Base-by-base conservation (phyloP, 2,329 filamentous ascomycete species). In the Penicillium sp. region DNA sequence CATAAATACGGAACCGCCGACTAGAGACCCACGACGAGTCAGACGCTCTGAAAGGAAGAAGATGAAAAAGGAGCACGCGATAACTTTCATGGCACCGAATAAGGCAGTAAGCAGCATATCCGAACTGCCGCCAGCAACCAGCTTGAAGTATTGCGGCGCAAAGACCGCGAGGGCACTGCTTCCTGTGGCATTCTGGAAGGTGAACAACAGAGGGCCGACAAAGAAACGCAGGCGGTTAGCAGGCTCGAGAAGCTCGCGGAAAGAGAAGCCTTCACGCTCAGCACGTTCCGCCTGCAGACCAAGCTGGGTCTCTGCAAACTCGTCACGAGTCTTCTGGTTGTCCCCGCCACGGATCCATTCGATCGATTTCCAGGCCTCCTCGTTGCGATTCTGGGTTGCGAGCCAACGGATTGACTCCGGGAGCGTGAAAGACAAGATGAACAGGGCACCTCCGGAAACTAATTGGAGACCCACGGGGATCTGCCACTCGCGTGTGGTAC, bases 331-430 rank as follows among this genome's bases (percentile, higher is more conserved):
- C 9, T 63, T 68, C 26, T 69, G 60, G 3, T 73, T 74, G 45
- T 73, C 70, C 49, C 74, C 73, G 3, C 73, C 79, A 10, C 80
- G 74, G 51, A 82, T 78, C 79, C 78, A 82, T 41, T 67, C 68
- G 13, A 63, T 61, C 13, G 60, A 56, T 31, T 53, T 57, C 58
- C 60, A 63, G 14, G 60, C 58, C 45, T 63, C 60, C 3, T 70
- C 73, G 71, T 77, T 8, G 76, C 78, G 56, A 24, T 56, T 52
- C 22, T 59, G 29, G 7, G 46, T 47, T 52, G 59, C 43, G 5
- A 86, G 77, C 84, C 84, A 87, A 52, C 85, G 74, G 1, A 86
- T 86, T 0, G 82, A 85, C 64, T 88, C 85, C 0, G 86, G 85
- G 1, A 87, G 73, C 60, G 85, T 80, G 60, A 80, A 84, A 11